A percentile compares a stretch with the other conserved stretches of the same genome.
Conservation (phyloP, 805 yeast species). For the Pichia paraexigua region DNA sequence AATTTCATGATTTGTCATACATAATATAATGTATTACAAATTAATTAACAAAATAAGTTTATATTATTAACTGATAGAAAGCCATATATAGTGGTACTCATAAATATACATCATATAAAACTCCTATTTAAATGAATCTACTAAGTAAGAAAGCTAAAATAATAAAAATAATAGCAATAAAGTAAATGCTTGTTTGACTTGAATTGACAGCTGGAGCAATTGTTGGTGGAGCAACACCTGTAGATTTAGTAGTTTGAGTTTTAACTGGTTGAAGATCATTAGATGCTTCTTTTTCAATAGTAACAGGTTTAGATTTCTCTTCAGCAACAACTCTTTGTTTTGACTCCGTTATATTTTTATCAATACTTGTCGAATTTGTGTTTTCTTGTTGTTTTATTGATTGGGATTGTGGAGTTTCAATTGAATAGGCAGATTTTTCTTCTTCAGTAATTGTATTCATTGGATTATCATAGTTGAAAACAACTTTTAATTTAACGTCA, state of each 20-base stretch:
- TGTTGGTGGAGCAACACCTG: conserved; percentile 6
- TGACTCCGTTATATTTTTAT: background rate
- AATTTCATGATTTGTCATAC: background rate
- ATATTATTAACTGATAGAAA: background rate
- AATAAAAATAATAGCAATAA: conserved; percentile 15
- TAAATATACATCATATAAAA: background rate
- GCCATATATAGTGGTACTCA: background rate
- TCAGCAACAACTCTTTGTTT: background rate
- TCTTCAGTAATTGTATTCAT: conserved; percentile 28
- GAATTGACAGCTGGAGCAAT: conserved; percentile 4
- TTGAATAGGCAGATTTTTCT: conserved; percentile 11
- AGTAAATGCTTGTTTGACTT: conserved; percentile 11
- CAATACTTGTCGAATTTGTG: background rate
- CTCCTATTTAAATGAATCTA: conserved; percentile 10
- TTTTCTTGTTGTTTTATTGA: background rate
- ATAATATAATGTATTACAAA: background rate
- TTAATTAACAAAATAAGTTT: background rate
- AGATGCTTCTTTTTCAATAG: background rate
- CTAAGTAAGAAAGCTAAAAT: conserved; percentile 17
- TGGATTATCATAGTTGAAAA: conserved; percentile 22
- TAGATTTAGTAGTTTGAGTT: background rate
- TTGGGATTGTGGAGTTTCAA: background rate
- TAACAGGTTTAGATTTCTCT: background rate
- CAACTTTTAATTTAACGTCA: conserved; percentile 27
- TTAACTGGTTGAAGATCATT: background rate